A percentile compares a stretch with the other conserved stretches of the same genome.
phyloP scores from a whole-genome alignment of 768 basidiomycete species.

The Pulveroboletus sp. region DNA sequence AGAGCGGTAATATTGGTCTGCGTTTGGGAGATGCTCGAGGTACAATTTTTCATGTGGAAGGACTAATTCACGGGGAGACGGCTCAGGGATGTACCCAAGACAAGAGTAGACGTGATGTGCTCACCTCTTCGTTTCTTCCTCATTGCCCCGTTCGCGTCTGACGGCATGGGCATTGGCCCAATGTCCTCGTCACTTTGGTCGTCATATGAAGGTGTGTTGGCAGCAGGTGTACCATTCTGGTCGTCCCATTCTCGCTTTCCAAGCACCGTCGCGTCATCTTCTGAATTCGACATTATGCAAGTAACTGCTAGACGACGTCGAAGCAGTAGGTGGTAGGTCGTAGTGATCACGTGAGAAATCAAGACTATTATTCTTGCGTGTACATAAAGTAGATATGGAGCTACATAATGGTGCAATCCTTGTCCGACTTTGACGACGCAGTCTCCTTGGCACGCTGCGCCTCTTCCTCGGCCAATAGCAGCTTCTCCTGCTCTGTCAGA shows the following conservation, averaged over 20 bases:
- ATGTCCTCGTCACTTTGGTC: constrained; percentile 71
- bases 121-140: constrained; percentile 86
- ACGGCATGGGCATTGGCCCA: constrained; percentile 81
- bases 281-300: constrained; percentile 39
- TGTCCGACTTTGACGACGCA: constrained; percentile 25
- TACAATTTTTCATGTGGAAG: constrained; percentile 91
- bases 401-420: constrained; percentile 59
- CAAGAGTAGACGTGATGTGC: constrained; percentile 18
- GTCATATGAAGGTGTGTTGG: constrained; percentile 23
- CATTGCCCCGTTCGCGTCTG: constrained; percentile 29
- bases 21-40: constrained; percentile 85
- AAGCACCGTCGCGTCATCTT: constrained; percentile 50
- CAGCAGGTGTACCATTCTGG: constrained; percentile 8
- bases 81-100: neutral
- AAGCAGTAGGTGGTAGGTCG: neutral
- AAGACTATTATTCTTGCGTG: neutral
- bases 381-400: neutral
- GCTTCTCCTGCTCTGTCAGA: constrained; percentile 61
- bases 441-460: constrained; percentile 34
- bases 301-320: neutral
- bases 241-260: constrained; percentile 58
- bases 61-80: constrained; percentile 45
- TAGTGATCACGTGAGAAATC: constrained; percentile 5
- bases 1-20: constrained; percentile 93
- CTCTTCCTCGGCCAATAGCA: constrained; percentile 50